Conservation (phyloP, 208 protist genomes). For the Endotrypanum monterogeii region DNA sequence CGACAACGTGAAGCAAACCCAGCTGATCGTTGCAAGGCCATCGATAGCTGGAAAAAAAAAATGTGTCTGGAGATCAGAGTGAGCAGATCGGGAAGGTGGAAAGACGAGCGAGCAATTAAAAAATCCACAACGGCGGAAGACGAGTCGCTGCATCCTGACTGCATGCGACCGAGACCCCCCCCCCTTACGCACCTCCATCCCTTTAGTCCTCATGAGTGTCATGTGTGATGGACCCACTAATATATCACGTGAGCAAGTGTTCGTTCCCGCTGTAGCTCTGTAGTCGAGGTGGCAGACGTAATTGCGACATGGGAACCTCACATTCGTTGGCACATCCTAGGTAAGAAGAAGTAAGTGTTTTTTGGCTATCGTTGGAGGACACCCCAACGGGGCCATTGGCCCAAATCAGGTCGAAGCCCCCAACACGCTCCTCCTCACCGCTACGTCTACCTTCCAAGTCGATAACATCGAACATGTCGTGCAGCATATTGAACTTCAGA, state of each 20-base stretch:
- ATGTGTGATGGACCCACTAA: neutral
- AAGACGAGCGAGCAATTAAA: neutral
- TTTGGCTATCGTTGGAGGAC: constrained; percentile 25
- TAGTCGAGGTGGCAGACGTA: constrained; percentile 82
- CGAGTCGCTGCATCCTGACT: neutral
- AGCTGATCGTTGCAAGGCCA: too few relatives aligned
- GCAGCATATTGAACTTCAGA: constrained; percentile 95
- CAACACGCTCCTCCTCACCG: constrained; percentile 78
- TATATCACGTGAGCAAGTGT: constrained; percentile 62
- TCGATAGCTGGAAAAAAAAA: neutral
- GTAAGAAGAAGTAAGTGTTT: constrained; percentile 33
- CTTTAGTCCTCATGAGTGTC: neutral
- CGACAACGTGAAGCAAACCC: neutral
- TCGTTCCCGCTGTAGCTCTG: constrained; percentile 78
- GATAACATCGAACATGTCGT: constrained; percentile 93
- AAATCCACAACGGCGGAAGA: neutral
- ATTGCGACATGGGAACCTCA: constrained; percentile 85
- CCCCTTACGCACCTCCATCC: neutral
- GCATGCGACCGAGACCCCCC: neutral
- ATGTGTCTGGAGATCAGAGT: too few relatives aligned
- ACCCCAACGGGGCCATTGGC: constrained; percentile 69
- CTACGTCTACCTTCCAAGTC: constrained; percentile 82
- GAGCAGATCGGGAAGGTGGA: neutral
- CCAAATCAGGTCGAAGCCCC: constrained; percentile 92
- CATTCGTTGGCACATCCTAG: constrained; percentile 86